phyloP scores from a whole-genome alignment of 306 rosid species.

The Carpinus viminea region DNA sequence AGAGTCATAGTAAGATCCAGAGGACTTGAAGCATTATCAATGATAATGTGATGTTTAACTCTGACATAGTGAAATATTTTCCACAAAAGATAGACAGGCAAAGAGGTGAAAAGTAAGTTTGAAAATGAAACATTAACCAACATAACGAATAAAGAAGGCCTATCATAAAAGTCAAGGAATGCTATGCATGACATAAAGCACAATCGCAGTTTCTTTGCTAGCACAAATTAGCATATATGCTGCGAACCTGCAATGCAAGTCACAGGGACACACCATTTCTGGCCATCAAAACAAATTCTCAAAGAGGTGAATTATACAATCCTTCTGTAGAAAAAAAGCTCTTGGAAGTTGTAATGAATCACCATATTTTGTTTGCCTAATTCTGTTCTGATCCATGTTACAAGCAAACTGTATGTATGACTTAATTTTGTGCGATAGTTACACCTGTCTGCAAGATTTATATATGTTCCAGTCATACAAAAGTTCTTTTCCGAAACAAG shows the following conservation, averaged over 20 bases:
- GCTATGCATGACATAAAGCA: background rate
- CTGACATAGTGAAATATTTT: background rate
- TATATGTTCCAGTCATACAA: background rate
- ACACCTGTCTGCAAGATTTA: background rate
- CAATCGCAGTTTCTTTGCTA: background rate
- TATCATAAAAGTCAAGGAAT: background rate
- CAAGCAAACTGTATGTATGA: background rate
- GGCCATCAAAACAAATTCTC: slow-evolving; percentile 2
- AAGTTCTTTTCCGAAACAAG: background rate
- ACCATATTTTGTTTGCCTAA: background rate
- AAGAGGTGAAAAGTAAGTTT: background rate
- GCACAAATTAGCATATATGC: background rate
- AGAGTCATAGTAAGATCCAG: slow-evolving; percentile 4
- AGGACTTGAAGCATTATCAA: background rate
- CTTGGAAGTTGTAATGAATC: background rate
- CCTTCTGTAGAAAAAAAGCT: background rate
- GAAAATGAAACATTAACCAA: background rate
- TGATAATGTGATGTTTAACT: background rate
- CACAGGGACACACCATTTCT: background rate
- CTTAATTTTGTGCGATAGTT: background rate
- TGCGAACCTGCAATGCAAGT: background rate
- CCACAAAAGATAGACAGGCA: background rate
- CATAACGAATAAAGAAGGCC: background rate
- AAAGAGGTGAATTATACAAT: background rate
- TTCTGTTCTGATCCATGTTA: background rate